Conservation (phyloP, 192 early-diverging fungal species). For the Allomyces arbusculus region DNA sequence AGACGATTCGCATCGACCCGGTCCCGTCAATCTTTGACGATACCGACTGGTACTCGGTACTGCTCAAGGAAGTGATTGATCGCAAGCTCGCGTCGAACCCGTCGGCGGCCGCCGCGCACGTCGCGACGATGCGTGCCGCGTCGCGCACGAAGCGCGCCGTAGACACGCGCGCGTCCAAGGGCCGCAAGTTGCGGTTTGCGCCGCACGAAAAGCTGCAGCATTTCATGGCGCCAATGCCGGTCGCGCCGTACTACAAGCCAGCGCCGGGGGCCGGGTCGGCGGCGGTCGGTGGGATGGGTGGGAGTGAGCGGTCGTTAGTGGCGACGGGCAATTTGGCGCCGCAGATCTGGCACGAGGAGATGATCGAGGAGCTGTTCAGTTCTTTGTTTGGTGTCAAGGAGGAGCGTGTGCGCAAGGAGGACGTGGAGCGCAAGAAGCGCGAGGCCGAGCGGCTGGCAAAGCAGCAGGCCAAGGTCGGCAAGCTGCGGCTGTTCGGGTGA, state of each 20-base stretch:
- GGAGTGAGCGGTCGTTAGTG: not conserved
- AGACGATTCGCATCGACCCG: constrained; percentile 24
- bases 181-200: constrained; percentile 60
- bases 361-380: constrained; percentile 75
- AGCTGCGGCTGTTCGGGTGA: not conserved
- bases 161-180: constrained; percentile 82
- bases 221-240: constrained; percentile 83
- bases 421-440: constrained; percentile 5
- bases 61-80: constrained; percentile 87
- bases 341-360: constrained; percentile 67
- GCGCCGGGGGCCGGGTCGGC: not conserved
- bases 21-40: constrained; percentile 78
- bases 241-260: constrained; percentile 15
- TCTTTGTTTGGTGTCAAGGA: constrained; percentile 50
- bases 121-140: not conserved
- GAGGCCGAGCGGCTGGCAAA: not conserved
- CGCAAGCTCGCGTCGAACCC: constrained; percentile 9
- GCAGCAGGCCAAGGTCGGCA: not conserved
- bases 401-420: not conserved
- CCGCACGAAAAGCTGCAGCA: constrained; percentile 91
- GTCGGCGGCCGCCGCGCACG: not conserved
- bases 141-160: constrained; percentile 38
- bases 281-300: not conserved
- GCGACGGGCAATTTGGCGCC: constrained; percentile 5
- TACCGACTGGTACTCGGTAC: constrained; percentile 82